A percentile compares a stretch with the other conserved stretches of the same genome.
Conservation (phyloP, 2,329 filamentous ascomycete genomes). For the Calonectria multiphialidica region DNA sequence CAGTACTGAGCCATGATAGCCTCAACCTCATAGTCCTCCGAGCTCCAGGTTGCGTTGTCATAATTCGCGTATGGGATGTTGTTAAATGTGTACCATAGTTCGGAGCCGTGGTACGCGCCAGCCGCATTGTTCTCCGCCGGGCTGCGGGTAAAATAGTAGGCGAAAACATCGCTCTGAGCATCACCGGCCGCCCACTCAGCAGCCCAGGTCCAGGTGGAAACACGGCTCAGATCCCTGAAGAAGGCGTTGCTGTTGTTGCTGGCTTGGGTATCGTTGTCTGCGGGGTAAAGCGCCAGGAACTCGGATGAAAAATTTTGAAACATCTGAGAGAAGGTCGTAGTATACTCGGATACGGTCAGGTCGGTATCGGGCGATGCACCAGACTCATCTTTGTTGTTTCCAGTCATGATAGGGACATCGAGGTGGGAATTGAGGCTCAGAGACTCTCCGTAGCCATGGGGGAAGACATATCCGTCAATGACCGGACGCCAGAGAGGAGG, state of each 20-base stretch:
- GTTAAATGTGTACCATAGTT: conserved; percentile 16
- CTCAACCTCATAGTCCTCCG: background rate
- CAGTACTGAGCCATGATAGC: conserved; percentile 2
- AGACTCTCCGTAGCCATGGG: conserved; percentile 1
- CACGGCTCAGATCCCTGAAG: conserved; percentile 9
- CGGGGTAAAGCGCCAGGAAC: background rate
- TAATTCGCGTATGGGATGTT: conserved; percentile 15
- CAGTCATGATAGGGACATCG: conserved; percentile 6
- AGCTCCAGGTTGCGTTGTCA: background rate
- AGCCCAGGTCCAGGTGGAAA: background rate
- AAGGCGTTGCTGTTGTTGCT: conserved; percentile 1
- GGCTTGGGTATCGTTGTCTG: background rate
- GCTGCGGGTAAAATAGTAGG: conserved; percentile 1
- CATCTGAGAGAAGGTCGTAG: background rate
- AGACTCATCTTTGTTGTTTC: conserved; percentile 15
- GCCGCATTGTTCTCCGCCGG: background rate
- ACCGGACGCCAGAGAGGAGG: conserved; percentile 3
- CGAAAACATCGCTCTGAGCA: background rate
- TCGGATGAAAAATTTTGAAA: conserved; percentile 5
- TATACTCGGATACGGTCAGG: background rate
- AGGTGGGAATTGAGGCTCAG: background rate
- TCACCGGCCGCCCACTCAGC: background rate
- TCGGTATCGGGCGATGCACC: background rate
- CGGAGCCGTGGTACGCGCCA: background rate
- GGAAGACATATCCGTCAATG: conserved; percentile 5